Evolutionary conservation across 371 early-diverging fungal species (phyloP).

Genomic region (Mucor piriformis): DNA sequence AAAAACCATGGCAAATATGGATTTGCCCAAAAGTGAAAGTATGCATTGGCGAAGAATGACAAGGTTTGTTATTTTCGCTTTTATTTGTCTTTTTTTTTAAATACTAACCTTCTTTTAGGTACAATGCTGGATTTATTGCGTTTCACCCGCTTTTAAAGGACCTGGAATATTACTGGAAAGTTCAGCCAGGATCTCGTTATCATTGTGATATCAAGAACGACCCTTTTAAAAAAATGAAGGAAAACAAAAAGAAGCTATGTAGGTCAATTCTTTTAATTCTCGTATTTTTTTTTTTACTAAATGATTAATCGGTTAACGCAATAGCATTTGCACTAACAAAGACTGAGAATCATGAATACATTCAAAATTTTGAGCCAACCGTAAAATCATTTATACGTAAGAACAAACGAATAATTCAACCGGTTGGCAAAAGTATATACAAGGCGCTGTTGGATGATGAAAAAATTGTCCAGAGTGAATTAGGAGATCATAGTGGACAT

Average conservation of each 20-base stretch:
- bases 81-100: slow-evolving; percentile 1
- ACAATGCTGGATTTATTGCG: slow-evolving; percentile 85
- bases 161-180: slow-evolving; percentile 47
- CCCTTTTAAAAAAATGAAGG: slow-evolving; percentile 41
- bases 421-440: slow-evolving; percentile 23
- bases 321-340: slow-evolving; percentile 69
- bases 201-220: slow-evolving; percentile 37
- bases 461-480: slow-evolving; percentile 1
- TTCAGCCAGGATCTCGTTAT: slow-evolving; percentile 41
- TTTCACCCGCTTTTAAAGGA: slow-evolving; percentile 51
- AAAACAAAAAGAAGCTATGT: slow-evolving; percentile 61
- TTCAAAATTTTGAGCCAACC: slow-evolving; percentile 49
- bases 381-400: slow-evolving; percentile 54
- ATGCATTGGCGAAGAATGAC: slow-evolving; percentile 36
- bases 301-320: background rate
- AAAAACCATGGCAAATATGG: slow-evolving; percentile 9
- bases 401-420: slow-evolving; percentile 31
- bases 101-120: slow-evolving; percentile 41
- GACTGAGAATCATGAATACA: slow-evolving; percentile 79
- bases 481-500: slow-evolving; percentile 50
- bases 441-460: slow-evolving; percentile 24
- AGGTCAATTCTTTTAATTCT: slow-evolving; percentile 1
- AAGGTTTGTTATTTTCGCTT: slow-evolving; percentile 10
- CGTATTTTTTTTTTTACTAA: background rate
- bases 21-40: slow-evolving; percentile 22